Evolutionary conservation across 352 stramenopile genomes (phyloP).

Genomic region (Phytophthora idaei): DNA sequence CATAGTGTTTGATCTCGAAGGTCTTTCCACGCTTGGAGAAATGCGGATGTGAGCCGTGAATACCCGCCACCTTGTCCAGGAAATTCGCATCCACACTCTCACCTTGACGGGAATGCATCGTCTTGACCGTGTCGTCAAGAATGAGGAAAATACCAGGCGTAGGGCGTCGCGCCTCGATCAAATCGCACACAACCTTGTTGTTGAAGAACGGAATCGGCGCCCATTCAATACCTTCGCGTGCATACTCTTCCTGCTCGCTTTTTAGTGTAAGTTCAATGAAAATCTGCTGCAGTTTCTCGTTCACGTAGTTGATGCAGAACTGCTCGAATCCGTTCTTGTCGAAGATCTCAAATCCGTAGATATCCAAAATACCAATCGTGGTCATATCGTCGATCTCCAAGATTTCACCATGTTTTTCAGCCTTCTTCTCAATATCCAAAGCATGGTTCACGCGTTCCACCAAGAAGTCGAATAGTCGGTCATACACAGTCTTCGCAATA

Average conservation of each 20-base stretch:
- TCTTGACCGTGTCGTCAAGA: conserved; percentile 86
- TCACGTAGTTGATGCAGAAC: conserved; percentile 96
- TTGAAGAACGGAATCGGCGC: conserved; percentile 93
- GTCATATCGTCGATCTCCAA: conserved; percentile 77
- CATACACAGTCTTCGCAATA: conserved; percentile 97
- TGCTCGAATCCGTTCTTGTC: conserved; percentile 95
- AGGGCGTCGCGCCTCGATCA: conserved; percentile 80
- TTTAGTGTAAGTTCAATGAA: conserved; percentile 93
- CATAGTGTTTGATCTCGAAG: conserved; percentile 88
- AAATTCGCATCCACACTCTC: conserved; percentile 83
- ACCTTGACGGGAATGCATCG: conserved; percentile 86
- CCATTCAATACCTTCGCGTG: conserved; percentile 93
- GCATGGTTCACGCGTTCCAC: conserved; percentile 92
- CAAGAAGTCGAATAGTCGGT: conserved; percentile 96
- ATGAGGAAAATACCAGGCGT: conserved; percentile 85
- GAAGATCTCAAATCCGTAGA: conserved; percentile 98
- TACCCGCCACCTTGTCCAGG: conserved; percentile 73
- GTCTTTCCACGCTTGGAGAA: conserved; percentile 87
- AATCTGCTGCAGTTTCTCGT: conserved; percentile 94
- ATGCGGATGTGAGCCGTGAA: conserved; percentile 72
- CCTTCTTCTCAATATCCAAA: conserved; percentile 84
- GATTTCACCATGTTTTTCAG: conserved; percentile 79
- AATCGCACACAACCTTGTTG: conserved; percentile 91
- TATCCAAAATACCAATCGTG: conserved; percentile 94
- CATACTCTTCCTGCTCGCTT: conserved; percentile 95